Percentiles rank a stretch among this genome's conserved stretches.
Conservation (phyloP, 2,329 filamentous ascomycete genomes). For the Ophiostoma novo-ulmi region DNA sequence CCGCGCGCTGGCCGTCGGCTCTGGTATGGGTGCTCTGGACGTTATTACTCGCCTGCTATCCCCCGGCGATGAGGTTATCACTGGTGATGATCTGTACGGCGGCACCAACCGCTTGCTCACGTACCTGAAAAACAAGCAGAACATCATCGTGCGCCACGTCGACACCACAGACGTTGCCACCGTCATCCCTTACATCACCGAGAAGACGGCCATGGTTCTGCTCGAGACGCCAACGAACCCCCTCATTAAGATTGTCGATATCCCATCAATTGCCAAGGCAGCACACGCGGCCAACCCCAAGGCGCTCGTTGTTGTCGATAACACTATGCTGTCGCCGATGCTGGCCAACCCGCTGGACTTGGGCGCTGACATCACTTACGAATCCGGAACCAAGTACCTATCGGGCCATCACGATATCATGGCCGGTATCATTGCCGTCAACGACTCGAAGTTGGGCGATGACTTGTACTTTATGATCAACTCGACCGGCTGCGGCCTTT, state of each 20-base stretch:
- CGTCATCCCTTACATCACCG: constrained; percentile 62
- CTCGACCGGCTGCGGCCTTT: constrained; percentile 85
- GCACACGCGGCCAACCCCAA: constrained; percentile 72
- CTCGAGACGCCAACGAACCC: constrained; percentile 97
- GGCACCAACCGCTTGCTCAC: constrained; percentile 91
- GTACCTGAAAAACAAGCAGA: constrained; percentile 81
- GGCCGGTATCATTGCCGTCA: constrained; percentile 93
- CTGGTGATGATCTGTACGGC: constrained; percentile 93
- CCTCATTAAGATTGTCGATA: constrained; percentile 95
- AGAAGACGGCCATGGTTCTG: constrained; percentile 90
- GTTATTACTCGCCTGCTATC: constrained; percentile 87
- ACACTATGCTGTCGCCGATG: constrained; percentile 97
- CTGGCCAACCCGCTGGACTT: constrained; percentile 90
- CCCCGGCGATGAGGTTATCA: constrained; percentile 94
- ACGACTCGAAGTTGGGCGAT: constrained; percentile 74
- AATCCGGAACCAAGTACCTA: constrained; percentile 95
- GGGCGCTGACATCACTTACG: constrained; percentile 93
- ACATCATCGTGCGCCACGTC: constrained; percentile 91
- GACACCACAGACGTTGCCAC: constrained; percentile 77
- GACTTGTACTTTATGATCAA: constrained; percentile 97
- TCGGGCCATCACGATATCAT: constrained; percentile 98
- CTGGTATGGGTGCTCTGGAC: constrained; percentile 94
- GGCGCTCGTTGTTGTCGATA: constrained; percentile 87
- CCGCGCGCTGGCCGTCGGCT: constrained; percentile 86
- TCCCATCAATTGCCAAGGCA: constrained; percentile 69